A percentile compares a stretch with the other conserved stretches of the same genome.
Evolutionary conservation across 805 yeast species (phyloP).

Genomic region (Lipomyces starkeyi): DNA sequence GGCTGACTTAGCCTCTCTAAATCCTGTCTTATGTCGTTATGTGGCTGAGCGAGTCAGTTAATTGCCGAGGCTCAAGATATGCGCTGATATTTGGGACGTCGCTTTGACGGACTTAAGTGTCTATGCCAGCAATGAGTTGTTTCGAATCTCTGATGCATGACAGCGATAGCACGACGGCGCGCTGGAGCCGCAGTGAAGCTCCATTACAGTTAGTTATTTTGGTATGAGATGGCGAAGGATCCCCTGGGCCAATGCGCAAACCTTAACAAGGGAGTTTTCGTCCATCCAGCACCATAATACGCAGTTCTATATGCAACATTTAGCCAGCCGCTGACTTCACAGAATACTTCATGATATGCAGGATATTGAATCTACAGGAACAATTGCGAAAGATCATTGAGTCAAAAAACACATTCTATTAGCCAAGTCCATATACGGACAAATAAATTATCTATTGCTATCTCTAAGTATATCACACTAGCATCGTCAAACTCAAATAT

Average conservation of each 20-base stretch:
- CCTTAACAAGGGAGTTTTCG: too few species aligned
- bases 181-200: neutral
- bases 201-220: neutral
- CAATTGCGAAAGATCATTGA: too few species aligned
- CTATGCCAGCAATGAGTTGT: too few species aligned
- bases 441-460: neutral
- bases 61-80: neutral
- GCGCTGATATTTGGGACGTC: neutral
- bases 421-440: neutral
- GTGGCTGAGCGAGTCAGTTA: neutral
- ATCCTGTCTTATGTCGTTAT: neutral
- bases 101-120: neutral
- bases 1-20: neutral
- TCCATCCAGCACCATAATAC: too few species aligned
- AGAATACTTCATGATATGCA: too few species aligned
- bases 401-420: neutral
- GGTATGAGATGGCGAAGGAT: neutral
- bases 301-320: too few species aligned
- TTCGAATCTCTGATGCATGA: too few species aligned
- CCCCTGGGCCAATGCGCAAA: neutral
- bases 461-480: slow-evolving; percentile 1
- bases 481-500: slow-evolving; percentile 4
- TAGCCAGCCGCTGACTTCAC: neutral
- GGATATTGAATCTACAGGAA: too few species aligned
- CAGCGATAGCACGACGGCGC: neutral